Base-by-base conservation (phyloP, 495 filamentous ascomycete genomes). In the Xylaria scruposa region DNA sequence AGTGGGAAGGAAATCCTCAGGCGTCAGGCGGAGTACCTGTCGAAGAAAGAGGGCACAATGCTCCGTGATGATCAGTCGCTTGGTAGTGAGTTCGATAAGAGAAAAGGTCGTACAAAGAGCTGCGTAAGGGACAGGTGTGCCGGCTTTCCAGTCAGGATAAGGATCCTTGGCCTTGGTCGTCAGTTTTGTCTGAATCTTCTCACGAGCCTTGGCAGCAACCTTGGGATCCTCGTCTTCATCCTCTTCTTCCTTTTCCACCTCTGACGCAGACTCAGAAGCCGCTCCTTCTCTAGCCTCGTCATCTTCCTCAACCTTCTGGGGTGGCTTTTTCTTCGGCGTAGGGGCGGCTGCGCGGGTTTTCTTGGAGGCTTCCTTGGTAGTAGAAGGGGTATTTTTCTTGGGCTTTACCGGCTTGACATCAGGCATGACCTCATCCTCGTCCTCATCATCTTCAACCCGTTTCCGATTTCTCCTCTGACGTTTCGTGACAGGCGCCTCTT, bases 81-180 rank as follows among this genome's bases (percentile, higher is more conserved):
- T 98, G 5, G 93, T 92, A 0, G 95, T 99, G 84, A 96, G 88
- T 78, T 99, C 96, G 60, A 98, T 89, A 33, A 97, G 87, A 19
- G 94, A 97, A 78, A 99, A 98, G 0, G 96, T 98, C 8, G 90
- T 94, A 78, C 96, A 98, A 29, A 99, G 87, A 46, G 97, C 96
- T 36, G 95, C 97, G 74, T 98, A 99, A 13, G 96, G 96, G 0
- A 97, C 93, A 36, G 95, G 93, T 53, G 92, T 89, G 42, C 94
- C 94, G 24, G 91, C 80, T 77, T 93, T 91, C 96, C 96, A 99
- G 80, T 99, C 95, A 6, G 94, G 94, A 82, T 95, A 98, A 56
- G 93, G 92, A 79, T 97, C 93, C 71, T 93, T 92, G 13, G 81
- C 81, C 36, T 83, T 83, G 66, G 82, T 87, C 26, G 85, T 87